Conservation (phyloP, 306 rosid species). For the Leucaena leucocephala region DNA sequence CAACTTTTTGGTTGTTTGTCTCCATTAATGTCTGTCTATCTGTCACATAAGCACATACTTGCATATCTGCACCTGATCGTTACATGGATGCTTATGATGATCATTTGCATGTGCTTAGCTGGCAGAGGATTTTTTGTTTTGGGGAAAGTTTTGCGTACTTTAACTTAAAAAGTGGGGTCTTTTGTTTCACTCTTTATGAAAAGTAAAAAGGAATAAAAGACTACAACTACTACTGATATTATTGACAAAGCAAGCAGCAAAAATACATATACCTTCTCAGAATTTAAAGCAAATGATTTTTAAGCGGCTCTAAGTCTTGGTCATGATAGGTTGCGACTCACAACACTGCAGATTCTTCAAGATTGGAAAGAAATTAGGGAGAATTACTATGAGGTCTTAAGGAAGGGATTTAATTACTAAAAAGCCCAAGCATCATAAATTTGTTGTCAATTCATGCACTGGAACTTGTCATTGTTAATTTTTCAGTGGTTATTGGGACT, state of each 20-base stretch:
- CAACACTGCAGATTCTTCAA: not conserved
- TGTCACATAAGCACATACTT: not conserved
- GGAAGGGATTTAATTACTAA: no score
- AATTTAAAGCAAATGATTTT: not conserved
- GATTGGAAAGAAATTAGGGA: not conserved
- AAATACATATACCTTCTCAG: not conserved
- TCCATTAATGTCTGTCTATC: not conserved
- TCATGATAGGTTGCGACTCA: not conserved
- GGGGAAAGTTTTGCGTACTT: not conserved
- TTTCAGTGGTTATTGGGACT: no score
- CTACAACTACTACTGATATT: not conserved
- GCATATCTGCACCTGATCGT: constrained; percentile 33
- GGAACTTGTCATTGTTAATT: no score
- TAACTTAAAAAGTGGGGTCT: not conserved
- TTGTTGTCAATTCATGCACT: no score
- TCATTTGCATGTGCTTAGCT: constrained; percentile 33
- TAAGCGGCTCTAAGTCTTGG: not conserved
- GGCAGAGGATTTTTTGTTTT: constrained; percentile 8
- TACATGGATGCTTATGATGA: constrained; percentile 35
- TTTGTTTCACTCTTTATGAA: not conserved
- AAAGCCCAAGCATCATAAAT: no score
- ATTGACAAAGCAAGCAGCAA: not conserved
- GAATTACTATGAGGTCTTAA: no score
- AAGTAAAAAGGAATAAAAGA: not conserved
- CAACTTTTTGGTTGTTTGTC: constrained; percentile 5